phyloP scores from a whole-genome alignment of 1,284 basidiomycete genomes.

The Xanthoconium separans region DNA sequence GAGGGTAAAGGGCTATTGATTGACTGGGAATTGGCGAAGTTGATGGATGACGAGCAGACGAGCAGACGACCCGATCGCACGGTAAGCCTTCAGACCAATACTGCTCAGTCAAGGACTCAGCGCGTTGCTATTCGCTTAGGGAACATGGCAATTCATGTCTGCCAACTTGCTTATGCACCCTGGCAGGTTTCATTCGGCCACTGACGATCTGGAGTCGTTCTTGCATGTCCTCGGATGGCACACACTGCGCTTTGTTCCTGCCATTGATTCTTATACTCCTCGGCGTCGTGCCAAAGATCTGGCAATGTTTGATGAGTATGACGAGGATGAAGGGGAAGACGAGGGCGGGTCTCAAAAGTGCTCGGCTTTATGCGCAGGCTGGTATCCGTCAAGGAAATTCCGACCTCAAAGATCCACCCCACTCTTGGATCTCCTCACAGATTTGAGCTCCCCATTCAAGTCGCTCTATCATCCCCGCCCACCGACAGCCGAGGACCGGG shows the following conservation, averaged over 20 bases:
- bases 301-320: neutral
- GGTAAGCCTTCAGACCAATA: no score
- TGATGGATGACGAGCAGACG: no score
- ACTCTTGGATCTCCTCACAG: no score
- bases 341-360: neutral
- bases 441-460: neutral
- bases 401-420: neutral
- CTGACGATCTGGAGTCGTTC: neutral
- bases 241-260: neutral
- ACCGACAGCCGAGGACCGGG: no score
- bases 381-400: neutral
- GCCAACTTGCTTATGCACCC: neutral
- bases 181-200: neutral
- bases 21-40: slow-evolving; percentile 4
- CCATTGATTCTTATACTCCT: neutral
- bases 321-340: rapidly evolving
- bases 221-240: neutral
- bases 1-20: neutral
- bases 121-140: neutral
- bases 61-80: neutral
- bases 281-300: neutral
- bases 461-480: neutral
- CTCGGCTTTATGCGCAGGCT: neutral
- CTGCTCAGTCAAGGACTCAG: no score
- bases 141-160: neutral